Conservation (phyloP, 805 yeast species). For the Kuraishia borneana region DNA sequence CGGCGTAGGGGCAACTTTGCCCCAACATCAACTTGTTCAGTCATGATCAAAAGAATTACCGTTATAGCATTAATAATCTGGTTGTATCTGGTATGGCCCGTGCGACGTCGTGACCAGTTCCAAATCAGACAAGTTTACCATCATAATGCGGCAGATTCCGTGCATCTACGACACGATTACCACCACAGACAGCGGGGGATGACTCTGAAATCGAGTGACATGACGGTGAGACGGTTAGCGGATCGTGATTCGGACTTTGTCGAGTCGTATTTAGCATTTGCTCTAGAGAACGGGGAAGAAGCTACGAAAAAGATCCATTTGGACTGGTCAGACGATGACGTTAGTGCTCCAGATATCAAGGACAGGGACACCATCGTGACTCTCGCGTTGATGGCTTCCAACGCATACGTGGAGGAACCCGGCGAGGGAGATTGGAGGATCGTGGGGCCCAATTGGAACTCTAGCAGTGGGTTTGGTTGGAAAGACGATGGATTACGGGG, state of each 20-base stretch:
- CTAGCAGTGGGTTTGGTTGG: slow-evolving; percentile 72
- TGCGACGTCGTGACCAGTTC: no score
- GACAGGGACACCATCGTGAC: slow-evolving; percentile 66
- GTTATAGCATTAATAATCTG: no score
- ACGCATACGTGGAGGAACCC: slow-evolving; percentile 81
- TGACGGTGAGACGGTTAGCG: slow-evolving; percentile 23
- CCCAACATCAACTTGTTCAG: no score
- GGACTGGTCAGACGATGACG: slow-evolving; percentile 56
- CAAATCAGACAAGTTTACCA: no score
- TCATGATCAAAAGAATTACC: no score
- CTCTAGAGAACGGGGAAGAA: slow-evolving; percentile 29
- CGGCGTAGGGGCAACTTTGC: no score
- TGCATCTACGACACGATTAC: slow-evolving; percentile 76
- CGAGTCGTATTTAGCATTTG: slow-evolving; percentile 54
- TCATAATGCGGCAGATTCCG: no score
- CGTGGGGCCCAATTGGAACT: slow-evolving; percentile 48
- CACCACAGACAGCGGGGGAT: slow-evolving; percentile 57
- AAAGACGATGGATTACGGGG: slow-evolving; percentile 77
- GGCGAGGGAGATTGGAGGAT: slow-evolving; percentile 81
- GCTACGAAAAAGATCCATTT: slow-evolving; percentile 26
- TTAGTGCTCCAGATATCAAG: slow-evolving; percentile 59
- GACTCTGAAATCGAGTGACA: neutral
- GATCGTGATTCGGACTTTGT: slow-evolving; percentile 48
- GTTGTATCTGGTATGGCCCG: no score
- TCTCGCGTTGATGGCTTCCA: slow-evolving; percentile 77